Base-by-base conservation (phyloP, 352 stramenopile species). In the Discostella stelligera region DNA sequence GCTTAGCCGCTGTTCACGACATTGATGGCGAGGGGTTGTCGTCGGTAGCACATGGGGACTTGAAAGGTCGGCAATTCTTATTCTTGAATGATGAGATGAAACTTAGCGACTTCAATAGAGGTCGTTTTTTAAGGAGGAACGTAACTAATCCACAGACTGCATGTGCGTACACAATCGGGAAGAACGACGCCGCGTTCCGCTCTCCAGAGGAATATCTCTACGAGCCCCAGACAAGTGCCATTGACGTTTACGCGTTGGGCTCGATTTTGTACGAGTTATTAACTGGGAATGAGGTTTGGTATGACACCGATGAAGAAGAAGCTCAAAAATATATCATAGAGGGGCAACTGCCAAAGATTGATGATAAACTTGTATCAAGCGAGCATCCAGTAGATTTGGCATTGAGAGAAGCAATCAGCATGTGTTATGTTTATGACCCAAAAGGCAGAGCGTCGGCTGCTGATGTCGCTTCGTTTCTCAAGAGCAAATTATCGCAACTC, bases 11-110 rank as follows among this genome's bases (percentile, higher is more conserved):
- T 58, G 77, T 86, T 25, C 86, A 92, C 61, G 74, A 89, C 69
- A 80, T 88, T n/a, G 82, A 90, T 73, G 60, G 69, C 23, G 56
- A 82, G 46, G 82, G 82, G 37, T 25, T 80, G 32, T 64, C 84
- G 2, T 82, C 82, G 39, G 80, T 90, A 16, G 76, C 82, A 25
- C 86, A 92, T 48, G 88, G 83, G 0, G 86, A 92, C 44, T 83
- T 92, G 30, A 90, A 87, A 58, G 70, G 75, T 18, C 49, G 67
- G 52, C 86, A 92, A 39, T 92, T 89, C 55, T 58, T 92, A 32
- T 71, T 82, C 59, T 54, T 83, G 20, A 69, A 92, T 79, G 73
- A 58, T 21, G 52, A 52, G 3, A 71, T 85, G 20, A 73, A 74
- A 62, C 52, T 89, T 9, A 78, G 79, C 37, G 82, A 89, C 61